phyloP scores from a whole-genome alignment of 306 rosid species.

The Comarum palustre region DNA sequence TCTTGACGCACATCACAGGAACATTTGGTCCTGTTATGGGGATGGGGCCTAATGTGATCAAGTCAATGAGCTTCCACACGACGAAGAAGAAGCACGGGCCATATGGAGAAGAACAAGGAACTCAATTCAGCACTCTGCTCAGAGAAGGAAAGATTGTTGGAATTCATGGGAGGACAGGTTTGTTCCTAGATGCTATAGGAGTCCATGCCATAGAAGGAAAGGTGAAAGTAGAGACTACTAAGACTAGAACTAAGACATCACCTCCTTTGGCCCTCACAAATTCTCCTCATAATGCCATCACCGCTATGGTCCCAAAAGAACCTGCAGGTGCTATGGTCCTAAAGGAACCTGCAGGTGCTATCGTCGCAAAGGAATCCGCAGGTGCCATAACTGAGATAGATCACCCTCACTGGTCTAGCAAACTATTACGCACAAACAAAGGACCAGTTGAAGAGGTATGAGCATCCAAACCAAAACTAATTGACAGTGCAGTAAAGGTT shows the following conservation, averaged over 20 bases:
- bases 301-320: conserved; percentile 22
- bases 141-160: conserved; percentile 82
- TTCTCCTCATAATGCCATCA: conserved; percentile 7
- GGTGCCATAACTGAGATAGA: conserved; percentile 39
- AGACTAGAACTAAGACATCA: background rate
- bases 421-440: conserved; percentile 41
- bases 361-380: conserved; percentile 28
- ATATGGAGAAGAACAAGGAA: conserved; percentile 79
- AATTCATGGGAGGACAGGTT: conserved; percentile 77
- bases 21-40: conserved; percentile 62
- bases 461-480: background rate
- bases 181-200: conserved; percentile 82
- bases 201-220: conserved; percentile 74
- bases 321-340: background rate
- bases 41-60: conserved; percentile 71
- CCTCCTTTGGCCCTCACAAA: background rate
- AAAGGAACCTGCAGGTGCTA: conserved; percentile 23
- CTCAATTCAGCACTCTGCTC: conserved; percentile 51
- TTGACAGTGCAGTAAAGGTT: conserved; percentile 28
- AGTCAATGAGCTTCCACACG: conserved; percentile 76
- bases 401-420: conserved; percentile 45
- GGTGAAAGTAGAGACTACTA: conserved; percentile 18
- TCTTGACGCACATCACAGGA: conserved; percentile 79
- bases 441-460: conserved; percentile 60
- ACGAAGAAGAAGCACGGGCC: conserved; percentile 64